A percentile compares a stretch with the other conserved stretches of the same genome.
Conservation (phyloP, 208 protist species). For the Blechomonas ayalai region DNA sequence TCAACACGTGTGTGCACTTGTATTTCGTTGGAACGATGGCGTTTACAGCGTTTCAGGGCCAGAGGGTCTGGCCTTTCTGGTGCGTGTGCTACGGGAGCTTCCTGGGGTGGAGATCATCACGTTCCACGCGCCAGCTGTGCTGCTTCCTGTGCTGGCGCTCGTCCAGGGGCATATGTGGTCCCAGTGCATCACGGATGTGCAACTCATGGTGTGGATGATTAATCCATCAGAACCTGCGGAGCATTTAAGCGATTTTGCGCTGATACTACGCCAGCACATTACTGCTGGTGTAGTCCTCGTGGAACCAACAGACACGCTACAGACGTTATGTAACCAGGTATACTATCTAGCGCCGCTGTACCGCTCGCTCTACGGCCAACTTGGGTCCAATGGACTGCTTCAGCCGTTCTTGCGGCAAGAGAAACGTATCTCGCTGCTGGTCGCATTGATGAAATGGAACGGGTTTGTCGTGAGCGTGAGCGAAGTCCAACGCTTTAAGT, state of each 20-base stretch:
- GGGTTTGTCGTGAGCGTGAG: slow-evolving; percentile 53
- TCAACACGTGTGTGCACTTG: slow-evolving; percentile 27
- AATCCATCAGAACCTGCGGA: slow-evolving; percentile 6
- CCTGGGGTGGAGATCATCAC: slow-evolving; percentile 85
- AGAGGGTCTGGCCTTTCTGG: slow-evolving; percentile 39
- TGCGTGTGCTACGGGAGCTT: slow-evolving; percentile 51
- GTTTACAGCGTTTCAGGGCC: slow-evolving; percentile 39
- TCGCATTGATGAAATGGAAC: slow-evolving; percentile 65
- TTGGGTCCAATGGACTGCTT: slow-evolving; percentile 69
- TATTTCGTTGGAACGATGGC: slow-evolving; percentile 71
- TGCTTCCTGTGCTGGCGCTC: slow-evolving; percentile 54
- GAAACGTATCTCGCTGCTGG: slow-evolving; percentile 71
- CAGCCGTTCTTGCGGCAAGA: slow-evolving; percentile 82
- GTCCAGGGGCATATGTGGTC: slow-evolving; percentile 26
- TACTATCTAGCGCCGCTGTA: slow-evolving; percentile 74
- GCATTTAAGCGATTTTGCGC: neutral
- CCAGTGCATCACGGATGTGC: slow-evolving; percentile 74
- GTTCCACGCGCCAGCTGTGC: slow-evolving; percentile 66
- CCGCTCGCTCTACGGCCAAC: slow-evolving; percentile 62
- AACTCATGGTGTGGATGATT: slow-evolving; percentile 81
- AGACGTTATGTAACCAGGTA: slow-evolving; percentile 52
- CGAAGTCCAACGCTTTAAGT: slow-evolving; percentile 56
- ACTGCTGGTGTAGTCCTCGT: neutral
- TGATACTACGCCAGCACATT: neutral
- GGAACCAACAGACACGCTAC: slow-evolving; percentile 4